Conservation (phyloP, 2,329 filamentous ascomycete genomes). For the Colletotrichum tamarilloi region DNA sequence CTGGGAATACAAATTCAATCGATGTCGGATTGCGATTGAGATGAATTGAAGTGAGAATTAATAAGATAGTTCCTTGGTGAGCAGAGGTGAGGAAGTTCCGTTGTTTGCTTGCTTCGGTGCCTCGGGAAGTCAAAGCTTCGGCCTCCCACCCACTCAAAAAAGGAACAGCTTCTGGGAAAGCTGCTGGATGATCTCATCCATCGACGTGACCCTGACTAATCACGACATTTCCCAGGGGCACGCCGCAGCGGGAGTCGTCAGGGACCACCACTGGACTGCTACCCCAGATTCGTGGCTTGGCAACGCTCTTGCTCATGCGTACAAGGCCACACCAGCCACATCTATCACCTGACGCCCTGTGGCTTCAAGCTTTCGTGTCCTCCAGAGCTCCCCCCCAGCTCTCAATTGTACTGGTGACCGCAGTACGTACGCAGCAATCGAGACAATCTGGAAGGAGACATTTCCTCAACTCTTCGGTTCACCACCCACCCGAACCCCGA, state of each 20-base stretch:
- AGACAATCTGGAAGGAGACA: conserved; percentile 22
- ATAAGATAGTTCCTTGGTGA: neutral
- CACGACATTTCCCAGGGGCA: neutral
- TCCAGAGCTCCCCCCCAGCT: conserved; percentile 37
- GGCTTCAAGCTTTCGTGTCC: conserved; percentile 50
- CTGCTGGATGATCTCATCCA: conserved; percentile 34
- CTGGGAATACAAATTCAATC: neutral
- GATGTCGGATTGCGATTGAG: neutral
- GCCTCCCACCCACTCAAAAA: conserved; percentile 8
- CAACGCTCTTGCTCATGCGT: neutral
- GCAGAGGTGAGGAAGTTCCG: conserved; percentile 7
- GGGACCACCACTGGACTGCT: conserved; percentile 8
- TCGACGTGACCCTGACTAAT: conserved; percentile 28
- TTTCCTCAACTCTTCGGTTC: conserved; percentile 4
- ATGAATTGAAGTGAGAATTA: neutral
- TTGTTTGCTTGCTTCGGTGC: conserved; percentile 5
- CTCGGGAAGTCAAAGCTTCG: conserved; percentile 32
- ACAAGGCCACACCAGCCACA: conserved; percentile 19
- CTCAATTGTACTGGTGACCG: conserved; percentile 11
- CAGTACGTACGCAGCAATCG: conserved; percentile 3
- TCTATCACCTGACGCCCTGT: conserved; percentile 22
- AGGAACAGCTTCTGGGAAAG: neutral
- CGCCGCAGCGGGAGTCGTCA: neutral
- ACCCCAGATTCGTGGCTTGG: conserved; percentile 33
- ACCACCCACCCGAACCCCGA: neutral